Evolutionary conservation across 2,329 filamentous ascomycete species (phyloP).

Genomic region (Podosphaera xanthii): DNA sequence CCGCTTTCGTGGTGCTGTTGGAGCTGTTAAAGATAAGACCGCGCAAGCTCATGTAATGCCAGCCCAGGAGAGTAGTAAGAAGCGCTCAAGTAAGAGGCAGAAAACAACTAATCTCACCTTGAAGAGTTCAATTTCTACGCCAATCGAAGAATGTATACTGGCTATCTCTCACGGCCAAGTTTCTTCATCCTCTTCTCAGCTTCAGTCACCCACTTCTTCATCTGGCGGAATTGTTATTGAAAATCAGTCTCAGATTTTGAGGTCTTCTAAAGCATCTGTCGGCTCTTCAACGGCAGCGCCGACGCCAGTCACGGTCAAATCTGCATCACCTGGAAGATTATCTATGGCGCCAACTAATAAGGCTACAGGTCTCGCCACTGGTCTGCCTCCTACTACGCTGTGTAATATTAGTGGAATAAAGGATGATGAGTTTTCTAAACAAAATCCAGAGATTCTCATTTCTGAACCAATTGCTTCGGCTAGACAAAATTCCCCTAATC

Average conservation of each 20-base stretch:
- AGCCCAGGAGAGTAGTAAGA: background rate
- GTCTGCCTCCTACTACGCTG: constrained; percentile 23
- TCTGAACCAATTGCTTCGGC: background rate
- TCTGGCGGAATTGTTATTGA: constrained; percentile 13
- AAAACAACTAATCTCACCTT: constrained; percentile 18
- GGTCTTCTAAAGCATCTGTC: constrained; percentile 14
- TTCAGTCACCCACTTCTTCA: constrained; percentile 15
- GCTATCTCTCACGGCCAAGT: constrained; percentile 17
- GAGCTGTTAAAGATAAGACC: constrained; percentile 34
- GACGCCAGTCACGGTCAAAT: constrained; percentile 12
- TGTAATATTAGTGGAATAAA: constrained; percentile 26
- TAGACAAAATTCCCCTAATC: constrained; percentile 3
- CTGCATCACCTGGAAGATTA: constrained; percentile 9
- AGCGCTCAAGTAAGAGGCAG: background rate
- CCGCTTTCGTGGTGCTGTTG: constrained; percentile 63
- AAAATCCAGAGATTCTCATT: background rate
- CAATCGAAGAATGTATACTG: constrained; percentile 19
- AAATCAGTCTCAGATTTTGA: constrained; percentile 13
- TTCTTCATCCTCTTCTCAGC: constrained; percentile 13
- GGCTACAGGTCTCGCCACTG: constrained; percentile 12
- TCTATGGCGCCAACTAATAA: constrained; percentile 15
- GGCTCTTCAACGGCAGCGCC: constrained; percentile 9
- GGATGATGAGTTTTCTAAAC: constrained; percentile 25
- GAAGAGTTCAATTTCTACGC: constrained; percentile 20
- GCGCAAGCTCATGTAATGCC: background rate